phyloP scores from a whole-genome alignment of 2,329 filamentous ascomycete species.

The Apiospora koreana region DNA sequence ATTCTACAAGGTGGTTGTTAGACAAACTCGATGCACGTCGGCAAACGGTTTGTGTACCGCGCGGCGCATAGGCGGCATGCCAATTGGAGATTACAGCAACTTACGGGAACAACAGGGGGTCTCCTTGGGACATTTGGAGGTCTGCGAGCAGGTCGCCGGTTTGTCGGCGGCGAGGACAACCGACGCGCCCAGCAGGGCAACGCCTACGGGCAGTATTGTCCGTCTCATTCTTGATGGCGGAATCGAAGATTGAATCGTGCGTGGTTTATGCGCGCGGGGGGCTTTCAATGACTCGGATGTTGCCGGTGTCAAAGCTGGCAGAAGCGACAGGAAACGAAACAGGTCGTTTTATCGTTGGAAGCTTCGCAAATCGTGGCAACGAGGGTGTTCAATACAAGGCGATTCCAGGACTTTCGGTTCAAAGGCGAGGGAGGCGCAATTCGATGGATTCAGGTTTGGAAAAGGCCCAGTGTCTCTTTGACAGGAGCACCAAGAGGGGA shows the following conservation, averaged over 20 bases:
- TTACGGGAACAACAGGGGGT: conserved; percentile 80
- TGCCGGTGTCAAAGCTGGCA: background rate
- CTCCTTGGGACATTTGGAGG: conserved; percentile 67
- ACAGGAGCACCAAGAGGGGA: background rate
- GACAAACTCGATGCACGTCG: background rate
- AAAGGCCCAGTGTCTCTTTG: background rate
- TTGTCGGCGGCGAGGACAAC: conserved; percentile 38
- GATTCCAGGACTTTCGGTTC: background rate
- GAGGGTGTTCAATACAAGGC: background rate
- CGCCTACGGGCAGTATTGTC: conserved; percentile 31
- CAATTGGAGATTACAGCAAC: conserved; percentile 35
- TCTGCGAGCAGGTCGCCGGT: conserved; percentile 45
- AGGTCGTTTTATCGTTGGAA: background rate
- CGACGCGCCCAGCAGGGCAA: conserved; percentile 41
- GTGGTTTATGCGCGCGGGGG: background rate
- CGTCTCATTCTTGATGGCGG: background rate
- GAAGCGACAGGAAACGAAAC: conserved; percentile 2
- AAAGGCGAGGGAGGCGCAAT: background rate
- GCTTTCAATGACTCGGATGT: background rate
- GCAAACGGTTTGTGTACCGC: background rate
- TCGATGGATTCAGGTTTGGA: background rate
- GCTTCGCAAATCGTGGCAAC: background rate
- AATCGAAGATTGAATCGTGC: background rate
- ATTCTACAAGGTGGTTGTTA: conserved; percentile 58
- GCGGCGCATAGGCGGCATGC: conserved; percentile 10